Conservation (phyloP, 2,329 filamentous ascomycete species). For the Exophiala alcalophila region DNA sequence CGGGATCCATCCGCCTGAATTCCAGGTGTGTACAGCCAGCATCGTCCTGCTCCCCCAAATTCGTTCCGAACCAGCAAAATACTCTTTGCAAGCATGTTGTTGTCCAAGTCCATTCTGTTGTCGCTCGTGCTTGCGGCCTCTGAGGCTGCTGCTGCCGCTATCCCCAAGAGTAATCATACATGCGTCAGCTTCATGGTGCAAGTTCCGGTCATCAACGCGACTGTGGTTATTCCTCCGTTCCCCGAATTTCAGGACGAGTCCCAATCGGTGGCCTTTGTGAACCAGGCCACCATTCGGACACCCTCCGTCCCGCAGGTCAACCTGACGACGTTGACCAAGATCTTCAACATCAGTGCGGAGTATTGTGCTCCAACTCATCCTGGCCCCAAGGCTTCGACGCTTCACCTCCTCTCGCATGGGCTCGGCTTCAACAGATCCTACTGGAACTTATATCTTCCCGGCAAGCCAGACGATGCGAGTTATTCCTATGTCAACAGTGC, state of each 20-base stretch:
- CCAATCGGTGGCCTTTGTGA: constrained; percentile 16
- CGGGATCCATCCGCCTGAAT: too few species aligned
- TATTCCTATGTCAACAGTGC: constrained; percentile 23
- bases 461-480: constrained; percentile 16
- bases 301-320: constrained; percentile 62
- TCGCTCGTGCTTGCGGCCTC: constrained; percentile 8
- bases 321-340: constrained; percentile 79
- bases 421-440: constrained; percentile 26
- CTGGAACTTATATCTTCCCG: constrained; percentile 26
- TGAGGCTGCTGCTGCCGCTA: constrained; percentile 5
- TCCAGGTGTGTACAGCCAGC: too few species aligned
- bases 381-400: constrained; percentile 18
- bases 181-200: constrained; percentile 22
- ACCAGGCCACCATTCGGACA: constrained; percentile 83
- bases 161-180: constrained; percentile 18
- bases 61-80: not conserved
- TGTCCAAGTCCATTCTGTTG: constrained; percentile 2
- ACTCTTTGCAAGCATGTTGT: constrained; percentile 4
- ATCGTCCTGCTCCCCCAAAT: too few species aligned
- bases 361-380: constrained; percentile 18
- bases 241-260: constrained; percentile 17
- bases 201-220: constrained; percentile 21
- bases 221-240: constrained; percentile 20
- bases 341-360: constrained; percentile 65
- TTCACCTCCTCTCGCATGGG: constrained; percentile 23